phyloP scores from a whole-genome alignment of 805 yeast species.

The Candida andamanensis region DNA sequence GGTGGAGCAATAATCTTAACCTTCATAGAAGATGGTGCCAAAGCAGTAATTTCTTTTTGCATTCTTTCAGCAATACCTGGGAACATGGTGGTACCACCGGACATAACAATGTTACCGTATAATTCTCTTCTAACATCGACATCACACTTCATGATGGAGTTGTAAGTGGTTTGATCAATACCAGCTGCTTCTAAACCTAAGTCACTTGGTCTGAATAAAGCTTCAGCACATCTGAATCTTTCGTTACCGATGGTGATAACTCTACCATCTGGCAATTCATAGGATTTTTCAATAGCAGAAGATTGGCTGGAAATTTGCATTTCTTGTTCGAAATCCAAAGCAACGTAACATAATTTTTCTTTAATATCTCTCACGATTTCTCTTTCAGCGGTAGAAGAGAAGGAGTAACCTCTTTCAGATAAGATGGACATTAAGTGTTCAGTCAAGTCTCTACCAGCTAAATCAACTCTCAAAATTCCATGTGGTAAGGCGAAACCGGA shows the following conservation, averaged over 20 bases:
- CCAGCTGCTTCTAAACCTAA: conserved; percentile 92
- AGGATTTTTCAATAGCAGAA: conserved; percentile 95
- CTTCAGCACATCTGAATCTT: conserved; percentile 99
- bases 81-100: conserved; percentile 99
- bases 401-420: conserved; percentile 97
- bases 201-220: conserved; percentile 97
- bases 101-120: conserved; percentile 98
- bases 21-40: conserved; percentile 99
- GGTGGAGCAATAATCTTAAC: conserved; percentile 96
- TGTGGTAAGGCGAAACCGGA: conserved; percentile 99
- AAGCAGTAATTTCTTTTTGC: conserved; percentile 99
- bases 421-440: conserved; percentile 98
- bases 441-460: conserved; percentile 99
- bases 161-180: conserved; percentile 96
- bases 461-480: conserved; percentile 96
- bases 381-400: conserved; percentile 99
- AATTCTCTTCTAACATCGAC: conserved; percentile 98
- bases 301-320: conserved; percentile 99
- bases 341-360: conserved; percentile 98
- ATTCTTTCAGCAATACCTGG: conserved; percentile 99
- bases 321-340: conserved; percentile 98
- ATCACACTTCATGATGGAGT: conserved; percentile 97
- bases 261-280: conserved; percentile 99
- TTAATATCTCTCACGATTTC: conserved; percentile 93
- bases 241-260: conserved; percentile 99